Evolutionary conservation across 2,329 filamentous ascomycete genomes (phyloP).

Genomic region (Penicillium thymicola): DNA sequence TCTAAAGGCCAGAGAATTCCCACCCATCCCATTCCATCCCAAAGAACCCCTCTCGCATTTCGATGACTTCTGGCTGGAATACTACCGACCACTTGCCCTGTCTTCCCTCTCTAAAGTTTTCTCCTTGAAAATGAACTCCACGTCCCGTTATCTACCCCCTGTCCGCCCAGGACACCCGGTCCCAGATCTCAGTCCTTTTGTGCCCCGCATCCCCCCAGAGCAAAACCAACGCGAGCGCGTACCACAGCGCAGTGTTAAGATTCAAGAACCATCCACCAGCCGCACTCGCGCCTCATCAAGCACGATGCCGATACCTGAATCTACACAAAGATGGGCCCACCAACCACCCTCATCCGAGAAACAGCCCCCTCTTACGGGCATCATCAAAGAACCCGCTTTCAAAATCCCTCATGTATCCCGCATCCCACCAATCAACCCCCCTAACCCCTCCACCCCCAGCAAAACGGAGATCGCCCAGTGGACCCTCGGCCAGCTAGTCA

Average conservation of each 20-base stretch:
- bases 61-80: slow-evolving; percentile 97
- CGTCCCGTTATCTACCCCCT: slow-evolving; percentile 74
- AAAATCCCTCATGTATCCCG: slow-evolving; percentile 24
- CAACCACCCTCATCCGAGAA: slow-evolving; percentile 35
- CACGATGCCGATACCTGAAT: slow-evolving; percentile 21
- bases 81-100: slow-evolving; percentile 82
- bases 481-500: slow-evolving; percentile 82
- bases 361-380: slow-evolving; percentile 42
- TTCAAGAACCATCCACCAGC: slow-evolving; percentile 58
- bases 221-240: slow-evolving; percentile 59
- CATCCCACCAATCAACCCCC: slow-evolving; percentile 22
- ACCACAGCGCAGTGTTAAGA: slow-evolving; percentile 58
- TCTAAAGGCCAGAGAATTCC: slow-evolving; percentile 62
- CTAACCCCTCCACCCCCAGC: slow-evolving; percentile 67
- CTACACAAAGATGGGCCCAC: slow-evolving; percentile 29
- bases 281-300: slow-evolving; percentile 37
- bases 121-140: slow-evolving; percentile 86
- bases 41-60: slow-evolving; percentile 52
- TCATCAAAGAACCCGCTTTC: slow-evolving; percentile 54
- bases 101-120: slow-evolving; percentile 93
- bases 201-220: slow-evolving; percentile 61
- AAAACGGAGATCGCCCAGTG: slow-evolving; percentile 73
- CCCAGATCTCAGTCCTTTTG: slow-evolving; percentile 82
- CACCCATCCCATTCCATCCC: slow-evolving; percentile 40
- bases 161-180: slow-evolving; percentile 64